A percentile compares a stretch with the other conserved stretches of the same genome.
phyloP scores from a whole-genome alignment of 1,284 basidiomycete genomes.

The Testicularia cyperi region DNA sequence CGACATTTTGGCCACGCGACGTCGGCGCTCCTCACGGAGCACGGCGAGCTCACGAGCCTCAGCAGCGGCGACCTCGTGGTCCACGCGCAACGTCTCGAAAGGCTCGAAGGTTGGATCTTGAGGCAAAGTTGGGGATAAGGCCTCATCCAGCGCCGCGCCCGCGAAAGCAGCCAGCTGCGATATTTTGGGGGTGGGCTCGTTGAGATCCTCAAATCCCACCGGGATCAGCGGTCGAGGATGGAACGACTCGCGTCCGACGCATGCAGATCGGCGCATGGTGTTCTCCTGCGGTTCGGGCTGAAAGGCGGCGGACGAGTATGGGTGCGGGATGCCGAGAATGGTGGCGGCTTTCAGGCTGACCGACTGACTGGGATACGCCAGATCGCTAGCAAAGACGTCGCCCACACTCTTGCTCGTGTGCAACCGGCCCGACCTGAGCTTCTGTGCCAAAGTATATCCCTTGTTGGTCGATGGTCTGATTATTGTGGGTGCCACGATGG shows the following conservation, averaged over 20 bases:
- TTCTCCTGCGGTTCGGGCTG: too few relatives aligned
- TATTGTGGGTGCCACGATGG: too few relatives aligned
- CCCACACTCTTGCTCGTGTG: too few relatives aligned
- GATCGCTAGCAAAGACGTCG: too few relatives aligned
- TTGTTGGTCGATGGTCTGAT: too few relatives aligned
- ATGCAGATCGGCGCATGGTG: too few relatives aligned
- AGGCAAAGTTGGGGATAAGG: conserved; percentile 24
- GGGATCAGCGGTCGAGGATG: conserved; percentile 6
- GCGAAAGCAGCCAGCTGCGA: conserved; percentile 23
- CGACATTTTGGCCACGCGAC: conserved; percentile 44
- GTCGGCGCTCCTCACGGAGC: conserved; percentile 37
- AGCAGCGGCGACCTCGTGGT: conserved; percentile 12
- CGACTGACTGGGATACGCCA: background rate
- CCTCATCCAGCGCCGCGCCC: conserved; percentile 24
- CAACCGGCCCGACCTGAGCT: too few relatives aligned
- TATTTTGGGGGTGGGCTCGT: conserved; percentile 21
- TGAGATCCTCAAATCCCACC: conserved; percentile 18
- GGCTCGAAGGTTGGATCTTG: conserved; percentile 16
- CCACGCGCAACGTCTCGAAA: conserved; percentile 8
- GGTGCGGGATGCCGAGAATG: conserved; percentile 30
- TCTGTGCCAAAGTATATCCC: too few relatives aligned
- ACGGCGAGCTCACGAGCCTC: conserved; percentile 21
- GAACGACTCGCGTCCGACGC: background rate
- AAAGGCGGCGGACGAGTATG: conserved; percentile 8
- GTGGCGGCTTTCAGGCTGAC: conserved; percentile 30